Evolutionary conservation across 225 moss, liverwort and hornwort genomes (phyloP), one percentile per base, ranked within the genome.

Genomic region (Pseudoscleropodium purum): DNA sequence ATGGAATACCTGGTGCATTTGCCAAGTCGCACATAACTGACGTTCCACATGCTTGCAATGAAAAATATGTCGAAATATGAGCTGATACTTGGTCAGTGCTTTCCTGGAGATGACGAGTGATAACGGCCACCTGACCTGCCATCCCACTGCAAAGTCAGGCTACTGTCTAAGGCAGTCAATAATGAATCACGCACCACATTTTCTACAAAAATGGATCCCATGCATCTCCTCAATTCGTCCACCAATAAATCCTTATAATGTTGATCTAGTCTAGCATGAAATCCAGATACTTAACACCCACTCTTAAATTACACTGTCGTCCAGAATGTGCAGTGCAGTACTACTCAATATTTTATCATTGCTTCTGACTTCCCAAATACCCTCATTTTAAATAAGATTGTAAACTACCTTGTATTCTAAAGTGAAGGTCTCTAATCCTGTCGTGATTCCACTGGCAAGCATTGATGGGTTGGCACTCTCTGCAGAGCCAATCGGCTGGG

Each of bases 31-130:
- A 91, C 99, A 99, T 45, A 99, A 91, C 87, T 97, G 96, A 81
- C 97, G 93, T 92, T 99, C 99, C 83, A 99, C 97, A 88, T 97
- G 97, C 93, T 97, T 99, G 91, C 95, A 96, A 86, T 99, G 96
- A 90, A 99, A 99, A 45, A 99, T 96, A 89, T 97, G 97, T 63
- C 99, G 96, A 84, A 99, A 99, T 89, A 99, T 97, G 84, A 99
- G 96, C 89, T 99, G 99, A 85, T 97, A 96, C 90, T 99, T 99
- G 2, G 97, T 99, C 93, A 99, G 88, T 72, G 96, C 96, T 91
- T 96, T 99, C 90, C 96, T 93, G 57, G 99, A 99, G 84, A 99
- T 95, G 76, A 99, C 96, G 39, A 99, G 93, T 43, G 99, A 97
- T 75, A 96, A 90, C 18, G 97, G 99, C 99, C 99, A 99, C 69